Conservation (phyloP, 345 rosid species). For the Populus pruinosa region DNA sequence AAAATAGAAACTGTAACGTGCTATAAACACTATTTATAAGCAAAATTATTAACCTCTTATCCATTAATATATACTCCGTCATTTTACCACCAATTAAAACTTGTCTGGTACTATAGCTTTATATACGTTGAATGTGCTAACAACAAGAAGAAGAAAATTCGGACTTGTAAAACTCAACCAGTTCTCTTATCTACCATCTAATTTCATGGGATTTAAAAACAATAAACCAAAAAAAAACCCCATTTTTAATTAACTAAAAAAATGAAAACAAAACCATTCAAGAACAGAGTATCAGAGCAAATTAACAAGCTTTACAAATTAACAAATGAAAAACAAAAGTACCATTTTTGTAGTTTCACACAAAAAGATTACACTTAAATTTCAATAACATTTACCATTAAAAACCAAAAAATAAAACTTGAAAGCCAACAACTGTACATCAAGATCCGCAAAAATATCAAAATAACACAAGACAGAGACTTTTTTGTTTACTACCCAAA, state of each 20-base stretch:
- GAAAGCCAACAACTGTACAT: constrained; percentile 15
- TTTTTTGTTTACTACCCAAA: not conserved
- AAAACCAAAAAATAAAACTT: not conserved
- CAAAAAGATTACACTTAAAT: not conserved
- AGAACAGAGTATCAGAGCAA: not conserved
- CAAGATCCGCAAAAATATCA: constrained; percentile 38
- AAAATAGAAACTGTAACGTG: constrained; percentile 1
- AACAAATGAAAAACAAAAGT: constrained; percentile 5
- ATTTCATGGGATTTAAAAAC: not conserved
- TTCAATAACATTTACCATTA: constrained; percentile 4
- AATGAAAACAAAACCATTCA: not conserved
- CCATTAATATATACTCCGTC: not conserved
- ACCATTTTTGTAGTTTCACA: not conserved
- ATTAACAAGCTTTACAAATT: not conserved
- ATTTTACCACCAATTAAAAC: not conserved
- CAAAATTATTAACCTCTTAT: not conserved
- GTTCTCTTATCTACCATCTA: not conserved
- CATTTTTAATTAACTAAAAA: not conserved
- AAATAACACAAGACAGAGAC: not conserved
- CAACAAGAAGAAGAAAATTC: not conserved
- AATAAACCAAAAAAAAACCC: not conserved
- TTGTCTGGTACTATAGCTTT: not conserved
- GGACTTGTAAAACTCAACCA: not conserved
- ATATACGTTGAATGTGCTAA: not conserved
- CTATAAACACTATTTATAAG: not conserved